Evolutionary conservation across 1,284 basidiomycete species (phyloP), one percentile per base, ranked within the genome.

Genomic region (Apiotrichum domesticum): DNA sequence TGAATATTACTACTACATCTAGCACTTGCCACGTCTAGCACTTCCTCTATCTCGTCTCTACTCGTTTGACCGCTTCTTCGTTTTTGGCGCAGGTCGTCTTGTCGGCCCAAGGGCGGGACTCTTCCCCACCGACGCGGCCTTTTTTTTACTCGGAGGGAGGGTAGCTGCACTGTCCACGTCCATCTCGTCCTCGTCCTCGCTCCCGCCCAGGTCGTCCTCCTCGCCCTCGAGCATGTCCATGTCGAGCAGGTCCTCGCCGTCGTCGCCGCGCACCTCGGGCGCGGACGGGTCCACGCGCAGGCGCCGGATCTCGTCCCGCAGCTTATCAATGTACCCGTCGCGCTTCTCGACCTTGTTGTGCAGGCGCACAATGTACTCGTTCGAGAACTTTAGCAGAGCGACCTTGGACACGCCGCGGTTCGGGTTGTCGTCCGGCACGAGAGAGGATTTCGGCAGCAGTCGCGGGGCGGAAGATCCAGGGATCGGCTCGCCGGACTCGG

Each of bases 361-460:
- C 62, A 95, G 79, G 60, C 84, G 79, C 49, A 85, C 80, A 56
- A 96, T 86, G 68, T 85, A 94, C 73, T 93, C 88, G 72, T 96
- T 96, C 51, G 87, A 87, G 68, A 89, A 91, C 54, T 91, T 84
- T 57, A 98, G 76, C 37, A 98, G 79, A 68, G 96, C 93, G 57
- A 98, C 81, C 79, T 98, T 98, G 78, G 87, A 90, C 46, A 98
- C 90, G n/a, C 88, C 87, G 66, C 93, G 87, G 76, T 96, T 96
- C 33, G 92, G 92, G 41, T 92, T 91, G 59, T 89, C 88, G 8
- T 83, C 84, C 9, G 87, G 88, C 0, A 87, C 87, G 63, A 77
- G 65, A 3, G 74, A 71, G n/a, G 68, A 72, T 50, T 91, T 88
- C 3, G 90, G 89, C 10, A 91, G 86, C 0, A 91, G 85, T 6